phyloP scores from a whole-genome alignment of 805 yeast genomes.

The Candida lessepsii region DNA sequence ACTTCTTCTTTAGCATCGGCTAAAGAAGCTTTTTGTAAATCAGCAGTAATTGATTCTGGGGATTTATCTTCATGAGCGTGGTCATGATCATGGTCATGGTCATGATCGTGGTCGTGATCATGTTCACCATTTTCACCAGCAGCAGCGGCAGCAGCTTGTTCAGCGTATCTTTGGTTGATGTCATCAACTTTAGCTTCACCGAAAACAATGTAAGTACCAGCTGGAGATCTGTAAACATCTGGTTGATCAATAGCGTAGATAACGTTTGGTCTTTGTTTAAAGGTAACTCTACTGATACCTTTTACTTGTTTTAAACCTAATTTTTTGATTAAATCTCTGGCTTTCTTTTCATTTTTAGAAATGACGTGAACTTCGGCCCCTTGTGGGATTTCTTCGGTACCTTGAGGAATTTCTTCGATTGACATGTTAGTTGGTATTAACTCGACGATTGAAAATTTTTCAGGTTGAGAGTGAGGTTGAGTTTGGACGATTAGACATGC shows the following conservation, averaged over 20 bases:
- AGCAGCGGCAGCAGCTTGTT: constrained; percentile 44
- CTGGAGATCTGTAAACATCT: constrained; percentile 89
- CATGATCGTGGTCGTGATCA: constrained; percentile 14
- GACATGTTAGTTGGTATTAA: constrained; percentile 29
- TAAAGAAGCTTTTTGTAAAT: constrained; percentile 50
- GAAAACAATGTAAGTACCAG: constrained; percentile 94
- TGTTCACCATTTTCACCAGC: constrained; percentile 27
- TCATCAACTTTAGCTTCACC: constrained; percentile 98
- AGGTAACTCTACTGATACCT: constrained; percentile 93
- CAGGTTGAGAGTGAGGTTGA: constrained; percentile 1
- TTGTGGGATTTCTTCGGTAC: constrained; percentile 55
- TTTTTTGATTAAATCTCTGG: constrained; percentile 85
- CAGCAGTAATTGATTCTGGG: constrained; percentile 80
- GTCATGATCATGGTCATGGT: constrained; percentile 16
- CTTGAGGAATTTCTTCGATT: constrained; percentile 56
- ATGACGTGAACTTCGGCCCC: constrained; percentile 80
- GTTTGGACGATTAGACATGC: too few relatives aligned
- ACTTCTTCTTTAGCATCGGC: constrained; percentile 31
- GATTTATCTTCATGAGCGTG: constrained; percentile 48
- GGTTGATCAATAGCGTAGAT: constrained; percentile 90
- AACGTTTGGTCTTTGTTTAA: constrained; percentile 89
- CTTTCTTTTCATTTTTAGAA: constrained; percentile 92
- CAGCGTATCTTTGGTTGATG: constrained; percentile 81
- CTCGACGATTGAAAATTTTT: constrained; percentile 14
- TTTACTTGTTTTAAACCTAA: constrained; percentile 85